Base-by-base conservation (phyloP, 176 grass and related monocot genomes). In the Raddia guianensis region DNA sequence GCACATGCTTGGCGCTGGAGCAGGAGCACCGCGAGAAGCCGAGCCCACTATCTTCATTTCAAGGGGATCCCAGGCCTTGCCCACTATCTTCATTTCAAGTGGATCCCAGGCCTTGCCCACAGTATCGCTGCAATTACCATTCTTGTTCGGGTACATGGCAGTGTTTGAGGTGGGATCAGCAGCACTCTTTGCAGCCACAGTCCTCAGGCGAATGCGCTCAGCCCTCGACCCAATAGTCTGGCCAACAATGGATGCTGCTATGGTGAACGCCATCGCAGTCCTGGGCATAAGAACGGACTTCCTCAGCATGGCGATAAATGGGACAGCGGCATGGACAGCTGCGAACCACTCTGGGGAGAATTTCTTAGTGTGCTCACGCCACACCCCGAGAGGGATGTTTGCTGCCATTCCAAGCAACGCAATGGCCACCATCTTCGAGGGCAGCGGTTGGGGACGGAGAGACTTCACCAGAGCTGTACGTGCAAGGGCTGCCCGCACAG, bases 281-380 rank as follows among this genome's bases (percentile, higher is more conserved):
- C 86, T 99, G 11, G 96, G 96, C 96, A 99, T 99, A 75, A 88
- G 51, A 13, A 93, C 88, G 43, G 86, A 95, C 73, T 99, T 99
- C 89, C 96, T 91, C 32, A 99, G 74, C 96, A 99, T 99, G 57
- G 75, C 90, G 16, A 99, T 88, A 83, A 95, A 91, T 1, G 96
- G 96, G 59, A 99, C 93, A 9, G 93, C 96, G 0, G 90, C 93
- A 42, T 99, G 96, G 32, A 99, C 75, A 11, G 90, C 96, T 63
- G 88, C 90, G 61, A 99, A 95, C 96, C 96, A 95, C 45, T 99
- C 90, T 2, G 91, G 84, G 2, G 96, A 99, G 54, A 99, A 99
- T 77, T 99, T 99, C 79, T 90, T 78, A 5, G 90, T 93, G 82
- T 99, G 96, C 80, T 92, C 96, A 46, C 96, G 79, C 96, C 96